phyloP scores from a whole-genome alignment of 768 basidiomycete species.

The Pulveroboletus sp. region DNA sequence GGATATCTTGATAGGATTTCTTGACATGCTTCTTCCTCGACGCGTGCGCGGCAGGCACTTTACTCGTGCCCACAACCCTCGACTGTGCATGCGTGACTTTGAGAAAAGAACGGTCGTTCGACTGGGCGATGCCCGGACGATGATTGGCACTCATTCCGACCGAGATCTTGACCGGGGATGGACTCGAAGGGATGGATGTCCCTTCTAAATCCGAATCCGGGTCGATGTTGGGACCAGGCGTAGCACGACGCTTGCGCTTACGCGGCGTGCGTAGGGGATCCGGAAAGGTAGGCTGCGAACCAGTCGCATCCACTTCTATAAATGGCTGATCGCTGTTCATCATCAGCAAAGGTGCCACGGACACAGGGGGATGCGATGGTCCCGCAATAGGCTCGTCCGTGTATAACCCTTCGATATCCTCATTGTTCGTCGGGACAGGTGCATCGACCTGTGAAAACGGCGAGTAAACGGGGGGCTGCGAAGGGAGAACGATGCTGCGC shows the following conservation, averaged over 20 bases:
- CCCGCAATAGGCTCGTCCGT: slow-evolving; percentile 30
- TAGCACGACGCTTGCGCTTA: slow-evolving; percentile 23
- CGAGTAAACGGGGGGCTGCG: slow-evolving; percentile 16
- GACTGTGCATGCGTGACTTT: slow-evolving; percentile 15
- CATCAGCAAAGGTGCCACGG: slow-evolving; percentile 23
- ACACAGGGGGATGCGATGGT: slow-evolving; percentile 18
- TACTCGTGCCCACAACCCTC: slow-evolving; percentile 4
- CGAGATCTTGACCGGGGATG: slow-evolving; percentile 31
- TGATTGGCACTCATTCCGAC: slow-evolving; percentile 1
- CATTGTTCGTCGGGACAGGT: slow-evolving; percentile 30
- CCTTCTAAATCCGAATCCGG: slow-evolving; percentile 10
- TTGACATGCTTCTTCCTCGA: slow-evolving; percentile 17
- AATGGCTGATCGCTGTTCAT: slow-evolving; percentile 18
- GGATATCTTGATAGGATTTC: slow-evolving; percentile 20
- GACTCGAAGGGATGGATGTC: slow-evolving; percentile 21
- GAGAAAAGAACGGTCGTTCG: not conserved
- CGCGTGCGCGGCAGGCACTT: not conserved
- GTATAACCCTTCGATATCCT: slow-evolving; percentile 35
- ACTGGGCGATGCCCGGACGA: not conserved
- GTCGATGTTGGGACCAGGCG: not conserved
- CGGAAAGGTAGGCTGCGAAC: slow-evolving; percentile 13
- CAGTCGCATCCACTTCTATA: slow-evolving; percentile 1
- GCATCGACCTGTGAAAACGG: slow-evolving; percentile 36
- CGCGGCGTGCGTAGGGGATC: slow-evolving; percentile 33
- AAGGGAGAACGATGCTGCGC: slow-evolving; percentile 16